Conservation (phyloP, 139 green algal genomes). For the Astrephomene gubernaculifera region DNA sequence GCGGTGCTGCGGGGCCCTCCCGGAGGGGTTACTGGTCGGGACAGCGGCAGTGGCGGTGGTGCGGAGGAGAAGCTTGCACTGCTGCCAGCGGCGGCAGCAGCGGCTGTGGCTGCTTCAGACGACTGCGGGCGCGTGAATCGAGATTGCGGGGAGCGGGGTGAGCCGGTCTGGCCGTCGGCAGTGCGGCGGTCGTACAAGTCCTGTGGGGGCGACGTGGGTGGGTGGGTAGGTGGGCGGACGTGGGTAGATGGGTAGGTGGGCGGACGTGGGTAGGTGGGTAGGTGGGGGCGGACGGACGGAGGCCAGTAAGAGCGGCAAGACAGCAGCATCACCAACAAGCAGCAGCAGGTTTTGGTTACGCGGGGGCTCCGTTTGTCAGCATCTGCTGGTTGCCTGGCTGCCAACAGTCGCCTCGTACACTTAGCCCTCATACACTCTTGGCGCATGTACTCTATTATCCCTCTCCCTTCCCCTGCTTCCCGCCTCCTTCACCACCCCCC, state of each 20-base stretch:
- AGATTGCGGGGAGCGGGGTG: constrained; percentile 18
- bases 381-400: too few relatives aligned
- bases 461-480: not conserved
- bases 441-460: too few relatives aligned
- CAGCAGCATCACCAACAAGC: too few relatives aligned
- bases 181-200: constrained; percentile 32
- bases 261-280: too few relatives aligned
- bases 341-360: too few relatives aligned
- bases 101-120: not conserved
- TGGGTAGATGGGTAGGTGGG: too few relatives aligned
- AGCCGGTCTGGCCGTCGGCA: not conserved
- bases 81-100: not conserved
- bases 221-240: too few relatives aligned
- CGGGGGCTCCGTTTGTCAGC: too few relatives aligned
- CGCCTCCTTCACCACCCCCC: not conserved
- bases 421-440: too few relatives aligned
- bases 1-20: not conserved
- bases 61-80: constrained; percentile 26
- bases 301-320: too few relatives aligned
- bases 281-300: too few relatives aligned
- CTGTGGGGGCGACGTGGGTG: not conserved
- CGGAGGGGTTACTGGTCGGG: not conserved
- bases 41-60: constrained; percentile 7
- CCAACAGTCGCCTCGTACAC: too few relatives aligned
- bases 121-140: constrained; percentile 14